These are phyloP conservation scores for Aeschynomene evenia DNA, from an alignment of 306 rosid species.

Conservation along the genomic window DNA sequence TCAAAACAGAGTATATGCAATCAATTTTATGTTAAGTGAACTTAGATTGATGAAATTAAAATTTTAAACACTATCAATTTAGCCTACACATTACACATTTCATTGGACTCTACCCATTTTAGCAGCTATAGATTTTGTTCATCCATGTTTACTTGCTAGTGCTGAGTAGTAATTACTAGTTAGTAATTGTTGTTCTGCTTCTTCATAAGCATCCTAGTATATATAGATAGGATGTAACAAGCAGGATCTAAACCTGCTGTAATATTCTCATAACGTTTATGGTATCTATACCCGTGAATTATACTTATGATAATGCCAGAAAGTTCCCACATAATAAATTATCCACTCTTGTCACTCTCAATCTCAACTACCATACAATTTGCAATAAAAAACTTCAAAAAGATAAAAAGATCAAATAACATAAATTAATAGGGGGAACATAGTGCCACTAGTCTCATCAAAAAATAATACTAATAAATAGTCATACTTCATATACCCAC, in stretches of 20 bases:
- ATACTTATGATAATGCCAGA: not conserved
- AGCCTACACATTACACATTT: no score
- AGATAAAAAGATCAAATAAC: no score
- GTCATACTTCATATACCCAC: slow-evolving; percentile 31
- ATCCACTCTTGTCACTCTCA: slow-evolving; percentile 40
- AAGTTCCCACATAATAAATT: slow-evolving; percentile 25
- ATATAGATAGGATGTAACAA: not conserved
- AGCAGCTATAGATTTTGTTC: no score
- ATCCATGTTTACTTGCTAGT: slow-evolving; percentile 3
- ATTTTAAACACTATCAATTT: no score
- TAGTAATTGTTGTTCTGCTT: not conserved
- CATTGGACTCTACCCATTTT: no score
- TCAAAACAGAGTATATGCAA: no score
- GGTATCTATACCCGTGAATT: slow-evolving; percentile 7
- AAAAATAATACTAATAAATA: slow-evolving; percentile 15
- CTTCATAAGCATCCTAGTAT: not conserved
- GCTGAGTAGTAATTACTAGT: not conserved
- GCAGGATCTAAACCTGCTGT: not conserved
- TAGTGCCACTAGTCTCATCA: not conserved
- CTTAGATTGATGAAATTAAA: no score
- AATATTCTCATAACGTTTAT: slow-evolving; percentile 3
- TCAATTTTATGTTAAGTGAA: no score
- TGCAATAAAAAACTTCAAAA: not conserved
- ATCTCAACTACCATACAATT: slow-evolving; percentile 56
- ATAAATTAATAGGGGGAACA: not conserved